Evolutionary conservation across 768 basidiomycete genomes (phyloP), one percentile per base, ranked within the genome.

Genomic region (Trametes maxima): DNA sequence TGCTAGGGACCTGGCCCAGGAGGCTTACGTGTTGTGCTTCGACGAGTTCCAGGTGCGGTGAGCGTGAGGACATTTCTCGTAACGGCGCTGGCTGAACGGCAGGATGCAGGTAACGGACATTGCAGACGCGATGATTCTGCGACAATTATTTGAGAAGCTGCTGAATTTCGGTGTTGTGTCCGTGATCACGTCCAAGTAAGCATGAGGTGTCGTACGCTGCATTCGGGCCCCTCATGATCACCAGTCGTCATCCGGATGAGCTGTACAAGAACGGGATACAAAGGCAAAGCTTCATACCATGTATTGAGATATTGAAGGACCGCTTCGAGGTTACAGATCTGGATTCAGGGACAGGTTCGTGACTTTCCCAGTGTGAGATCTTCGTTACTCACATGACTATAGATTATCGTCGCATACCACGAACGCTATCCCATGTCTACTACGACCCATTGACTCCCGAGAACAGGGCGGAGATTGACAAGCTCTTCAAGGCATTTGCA

Each of bases 211-310:
- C 13, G 5, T 22, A 16, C 25, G 13, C 3, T 35, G 17, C 43
- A 33, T 12, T 14, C 11, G 24, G 43, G 5, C 39, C 37, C 13
- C 42, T 57, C 35, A 12, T 43, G 10, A 46, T 2, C 1, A 24
- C 17, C 67, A 99, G 96, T 76, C 97, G 97, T 60, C 94, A 97
- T 72, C 97, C 97, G 2, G 90, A 98, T 68, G 93, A 98, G 33
- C 80, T 99, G 1, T 99, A 99, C 80, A 95, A 96, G 84, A 98
- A 98, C 65, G 97, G 97, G 0, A 97, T 99, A 44, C 97, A 99
- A 72, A 85, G 97, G 3, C 84, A 89, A 4, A 95, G 94, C 69
- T 99, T 99, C 76, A 71, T 98, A 47, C 97, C 97, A 11, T 89
- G 94, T 25, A 98, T 99, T 60, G 92, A 98, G 49, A 82, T 98